Base-by-base conservation (phyloP, 2,329 filamentous ascomycete species). In the Pleoardoris graminearum region DNA sequence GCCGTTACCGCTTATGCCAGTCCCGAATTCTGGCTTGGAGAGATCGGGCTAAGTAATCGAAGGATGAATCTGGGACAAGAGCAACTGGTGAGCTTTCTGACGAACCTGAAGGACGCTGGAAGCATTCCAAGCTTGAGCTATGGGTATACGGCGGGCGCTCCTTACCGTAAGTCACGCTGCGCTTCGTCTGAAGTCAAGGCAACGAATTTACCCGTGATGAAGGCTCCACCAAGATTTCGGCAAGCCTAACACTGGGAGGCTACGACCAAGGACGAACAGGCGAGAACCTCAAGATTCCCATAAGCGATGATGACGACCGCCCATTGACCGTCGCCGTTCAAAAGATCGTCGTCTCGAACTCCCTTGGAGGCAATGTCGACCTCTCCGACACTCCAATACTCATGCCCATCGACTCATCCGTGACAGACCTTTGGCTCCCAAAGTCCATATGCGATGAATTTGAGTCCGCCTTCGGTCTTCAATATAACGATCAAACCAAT, bases 41-140 rank as follows among this genome's bases (percentile, higher is more conserved):
- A 54, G 17, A 68, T 79, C 30, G 77, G 77, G 3, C 37, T 79
- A 55, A 73, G 76, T 46, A 70, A 75, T 0, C 76, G 77, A 54
- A 71, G 76, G 2, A 76, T 75, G 19, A 80, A 80, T 55, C 76
- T 79, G 57, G 80, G 65, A 72, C 35, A 57, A 3, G 56, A 52
- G 7, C 55, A 60, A 22, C 55, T 48, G n/a, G 21, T 22, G 23
- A 54, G 46, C 25, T 51, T 55, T 33, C 48, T 63, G 7, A 30
- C 35, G 10, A 55, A 45, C 1, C 23, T 62, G 29, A 59, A 50
- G 17, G 51, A 61, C 4, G 49, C 60, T 30, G 48, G 43, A 6
- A 47, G 50, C 19, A 62, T 64, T 8, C 61, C 65, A 1, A 64
- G 62, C 21, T 29, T 55, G 8, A 56, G 53, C 0, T 60, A 60